Conservation (phyloP, 257 asterid genomes). For the Lycium ferocissimum region DNA sequence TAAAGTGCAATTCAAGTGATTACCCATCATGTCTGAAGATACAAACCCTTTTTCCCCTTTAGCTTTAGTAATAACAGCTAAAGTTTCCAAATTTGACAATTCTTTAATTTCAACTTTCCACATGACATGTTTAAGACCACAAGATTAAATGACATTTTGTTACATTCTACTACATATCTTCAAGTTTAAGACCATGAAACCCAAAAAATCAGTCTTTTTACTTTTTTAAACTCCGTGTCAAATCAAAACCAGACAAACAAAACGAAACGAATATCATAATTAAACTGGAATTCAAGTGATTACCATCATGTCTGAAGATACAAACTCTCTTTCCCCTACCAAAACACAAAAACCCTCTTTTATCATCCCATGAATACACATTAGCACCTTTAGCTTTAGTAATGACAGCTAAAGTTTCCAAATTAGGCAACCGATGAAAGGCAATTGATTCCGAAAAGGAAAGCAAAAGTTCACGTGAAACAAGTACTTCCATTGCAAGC, state of each 20-base stretch:
- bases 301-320: conserved; percentile 93
- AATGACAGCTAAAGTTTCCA: conserved; percentile 91
- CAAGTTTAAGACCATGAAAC: too few species aligned
- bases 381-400: conserved; percentile 97
- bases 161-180: too few species aligned
- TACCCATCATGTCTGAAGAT: conserved; percentile 96
- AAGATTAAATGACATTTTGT: too few species aligned
- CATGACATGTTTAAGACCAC: too few species aligned
- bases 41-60: conserved; percentile 93
- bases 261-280: neutral
- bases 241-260: too few species aligned
- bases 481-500: conserved; percentile 93
- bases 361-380: conserved; percentile 93
- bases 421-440: conserved; percentile 77
- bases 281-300: conserved; percentile 17
- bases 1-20: conserved; percentile 13
- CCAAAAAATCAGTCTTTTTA: too few species aligned
- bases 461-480: conserved; percentile 81
- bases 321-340: conserved; percentile 89
- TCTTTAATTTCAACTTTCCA: too few species aligned
- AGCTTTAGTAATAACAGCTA: conserved; percentile 93
- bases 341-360: conserved; percentile 85
- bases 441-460: conserved; percentile 92
- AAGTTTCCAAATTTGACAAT: conserved; percentile 81
- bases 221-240: too few species aligned